A percentile compares a stretch with the other conserved stretches of the same genome.
Evolutionary conservation across 1,139 yeast genomes (phyloP).

Genomic region (Debaryomycetaceae sp.): DNA sequence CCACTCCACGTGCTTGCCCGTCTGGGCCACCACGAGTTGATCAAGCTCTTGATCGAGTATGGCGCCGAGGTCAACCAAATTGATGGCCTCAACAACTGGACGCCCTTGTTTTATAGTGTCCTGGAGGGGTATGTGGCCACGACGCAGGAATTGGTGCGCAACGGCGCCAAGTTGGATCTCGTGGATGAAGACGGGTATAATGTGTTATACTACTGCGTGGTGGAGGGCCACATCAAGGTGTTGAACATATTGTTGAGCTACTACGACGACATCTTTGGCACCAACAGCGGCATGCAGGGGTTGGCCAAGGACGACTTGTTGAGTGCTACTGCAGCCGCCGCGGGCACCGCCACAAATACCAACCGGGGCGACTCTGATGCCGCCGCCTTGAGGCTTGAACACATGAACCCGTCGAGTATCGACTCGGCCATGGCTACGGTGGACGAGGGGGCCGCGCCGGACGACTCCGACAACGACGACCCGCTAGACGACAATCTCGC

Average conservation of each 20-base stretch:
- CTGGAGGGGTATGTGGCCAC: conserved; percentile 76
- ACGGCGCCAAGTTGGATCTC: conserved; percentile 67
- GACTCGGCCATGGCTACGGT: conserved; percentile 21
- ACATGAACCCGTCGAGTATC: conserved; percentile 3
- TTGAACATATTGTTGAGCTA: conserved; percentile 57
- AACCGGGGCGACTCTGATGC: not conserved
- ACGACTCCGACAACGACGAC: conserved; percentile 39
- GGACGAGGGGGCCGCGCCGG: conserved; percentile 19
- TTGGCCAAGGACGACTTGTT: conserved; percentile 1
- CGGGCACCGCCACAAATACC: not conserved
- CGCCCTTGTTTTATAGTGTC: conserved; percentile 88
- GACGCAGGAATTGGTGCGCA: conserved; percentile 63
- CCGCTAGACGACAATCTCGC: conserved; percentile 18
- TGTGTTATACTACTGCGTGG: conserved; percentile 85
- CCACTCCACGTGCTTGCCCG: conserved; percentile 89
- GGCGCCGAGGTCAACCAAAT: conserved; percentile 78
- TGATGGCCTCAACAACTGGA: conserved; percentile 89
- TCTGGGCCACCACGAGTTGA: conserved; percentile 69
- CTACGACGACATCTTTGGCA: conserved; percentile 18
- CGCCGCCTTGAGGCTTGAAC: not conserved
- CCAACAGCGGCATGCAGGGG: conserved; percentile 13
- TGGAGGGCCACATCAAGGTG: conserved; percentile 87
- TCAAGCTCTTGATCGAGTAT: conserved; percentile 60
- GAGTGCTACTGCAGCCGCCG: too few species aligned
- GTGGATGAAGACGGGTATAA: conserved; percentile 82